Evolutionary conservation across 371 early-diverging fungal genomes (phyloP), one percentile per base, ranked within the genome.

Genomic region (Syncephalastrum monosporum): DNA sequence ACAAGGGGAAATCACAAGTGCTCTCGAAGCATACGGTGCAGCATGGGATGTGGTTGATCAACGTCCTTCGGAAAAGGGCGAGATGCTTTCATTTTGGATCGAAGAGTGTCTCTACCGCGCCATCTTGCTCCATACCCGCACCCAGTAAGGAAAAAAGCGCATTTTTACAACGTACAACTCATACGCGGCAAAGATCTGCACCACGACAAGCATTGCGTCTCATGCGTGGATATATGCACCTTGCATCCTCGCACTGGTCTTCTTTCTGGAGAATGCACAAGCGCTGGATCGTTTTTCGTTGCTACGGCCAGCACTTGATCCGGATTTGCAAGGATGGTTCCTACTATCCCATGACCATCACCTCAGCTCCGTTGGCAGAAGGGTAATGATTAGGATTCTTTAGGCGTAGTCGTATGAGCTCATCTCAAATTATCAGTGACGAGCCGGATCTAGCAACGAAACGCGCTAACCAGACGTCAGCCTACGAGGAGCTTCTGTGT

Each of bases 51-150:
- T 79, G 3, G 69, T 78, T 7, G 69, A 72, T 8, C 58, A 72
- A 38, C 67, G 77, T 55, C 66, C 81, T 48, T 49, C 63, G n/a
- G 85, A 84, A 54, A 68, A 70, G 23, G 59, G 69, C 44, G 85
- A 81, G 25, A 81, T 85, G 59, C 67, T 85, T 51, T 66, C 69
- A 8, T 72, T 71, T 55, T 90, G 90, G 89, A 55, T 82, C 6
- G 88, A 90, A 50, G 85, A 85, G 44, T 86, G 86, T 27, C 69
- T 89, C 55, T 89, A 87, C 61, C 78, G 87, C 19, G 75, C 79
- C 5, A 68, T 82, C 3, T 56, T 87, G 53, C 52, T 85, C 47
- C 29, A 29, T 7, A 29, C 29, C 29, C 29, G 29, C 7, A 29
- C 29, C 29, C 29, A 29, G 29, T 29, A 29, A 29, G 29, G 7